These are phyloP conservation scores for Vitis cinerea DNA, from an alignment of 164 flowering plant genomes.

Conservation along the genomic window DNA sequence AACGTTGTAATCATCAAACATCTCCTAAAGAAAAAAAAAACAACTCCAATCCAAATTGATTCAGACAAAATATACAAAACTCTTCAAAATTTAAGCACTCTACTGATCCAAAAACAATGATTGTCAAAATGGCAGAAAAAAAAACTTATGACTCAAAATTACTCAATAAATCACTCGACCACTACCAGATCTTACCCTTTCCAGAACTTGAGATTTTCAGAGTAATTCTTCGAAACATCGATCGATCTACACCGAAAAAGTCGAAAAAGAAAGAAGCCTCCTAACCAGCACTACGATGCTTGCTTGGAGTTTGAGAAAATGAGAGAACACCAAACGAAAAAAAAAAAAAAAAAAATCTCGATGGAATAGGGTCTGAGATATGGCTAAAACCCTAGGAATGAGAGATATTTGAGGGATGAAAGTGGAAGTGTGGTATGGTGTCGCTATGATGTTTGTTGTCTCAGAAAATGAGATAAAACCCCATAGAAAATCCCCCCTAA, in stretches of 20 bases:
- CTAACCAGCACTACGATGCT: background rate
- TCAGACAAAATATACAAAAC: background rate
- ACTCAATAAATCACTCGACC: too few species aligned
- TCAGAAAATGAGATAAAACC: background rate
- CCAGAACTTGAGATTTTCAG: too few species aligned
- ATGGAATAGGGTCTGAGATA: too few species aligned
- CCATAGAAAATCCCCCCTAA: constrained; percentile 9
- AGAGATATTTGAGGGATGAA: too few species aligned
- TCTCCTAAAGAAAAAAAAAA: background rate
- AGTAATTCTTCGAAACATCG: too few species aligned
- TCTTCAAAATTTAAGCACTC: too few species aligned
- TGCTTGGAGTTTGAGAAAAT: constrained; percentile 16
- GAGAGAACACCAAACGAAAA: background rate
- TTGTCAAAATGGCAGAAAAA: background rate
- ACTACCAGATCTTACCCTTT: too few species aligned
- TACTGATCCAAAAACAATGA: background rate
- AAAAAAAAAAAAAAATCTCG: too few species aligned
- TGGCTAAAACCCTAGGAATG: too few species aligned
- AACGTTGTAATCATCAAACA: background rate
- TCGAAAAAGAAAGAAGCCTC: background rate
- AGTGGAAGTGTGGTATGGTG: too few species aligned
- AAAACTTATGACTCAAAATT: background rate
- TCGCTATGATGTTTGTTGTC: too few species aligned
- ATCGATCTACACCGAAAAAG: too few species aligned
- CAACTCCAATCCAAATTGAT: background rate